Evolutionary conservation across 805 yeast species (phyloP), one percentile per base, ranked within the genome.

Genomic region (Saccharomycopsis sp.): DNA sequence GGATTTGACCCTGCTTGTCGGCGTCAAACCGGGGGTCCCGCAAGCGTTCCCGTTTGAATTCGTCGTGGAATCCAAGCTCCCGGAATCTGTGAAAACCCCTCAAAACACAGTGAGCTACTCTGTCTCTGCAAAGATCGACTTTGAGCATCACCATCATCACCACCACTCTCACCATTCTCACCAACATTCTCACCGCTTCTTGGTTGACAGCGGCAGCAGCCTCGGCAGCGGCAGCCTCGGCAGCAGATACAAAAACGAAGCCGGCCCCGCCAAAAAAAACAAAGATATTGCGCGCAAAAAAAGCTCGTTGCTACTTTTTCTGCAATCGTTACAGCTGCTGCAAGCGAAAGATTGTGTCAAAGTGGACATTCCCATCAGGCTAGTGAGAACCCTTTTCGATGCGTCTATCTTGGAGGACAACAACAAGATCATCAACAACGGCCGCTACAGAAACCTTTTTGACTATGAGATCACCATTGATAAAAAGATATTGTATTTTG

Each of bases 21-120:
- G 8, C n/a, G 13, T 13, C n/a, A 7, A 8, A 13, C 7, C 33
- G 7, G n/a, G 9, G 29, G 9, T 25, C 12, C 18, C 34, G n/a
- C 18, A n/a, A 9, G 12, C 17, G 18, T 39, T 23, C 21, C 43
- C 43, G 12, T 39, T 39, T 27, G 33, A 36, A 33, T 39, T 39
- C 22, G n/a, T 39, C 20, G 40, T 39, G 10, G 33, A 22, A 12
- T 34, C 32, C 6, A 25, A 12, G 10, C 41, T 39, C 26, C 43
- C 43, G 7, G 34, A 39, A 26, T 15, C 39, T 5, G 34, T 39
- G 25, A 9, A 26, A 15, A 27, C 43, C 2, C 15, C 18, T 5
- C 34, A 13, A 32, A 22, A 39, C 30, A 18, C 6, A 9, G 18
- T 39, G 5, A 19, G 12, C 7, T 39, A 39, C 26, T 5, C 23